Conservation (phyloP, 345 rosid species). For the Salix suchowensis region DNA sequence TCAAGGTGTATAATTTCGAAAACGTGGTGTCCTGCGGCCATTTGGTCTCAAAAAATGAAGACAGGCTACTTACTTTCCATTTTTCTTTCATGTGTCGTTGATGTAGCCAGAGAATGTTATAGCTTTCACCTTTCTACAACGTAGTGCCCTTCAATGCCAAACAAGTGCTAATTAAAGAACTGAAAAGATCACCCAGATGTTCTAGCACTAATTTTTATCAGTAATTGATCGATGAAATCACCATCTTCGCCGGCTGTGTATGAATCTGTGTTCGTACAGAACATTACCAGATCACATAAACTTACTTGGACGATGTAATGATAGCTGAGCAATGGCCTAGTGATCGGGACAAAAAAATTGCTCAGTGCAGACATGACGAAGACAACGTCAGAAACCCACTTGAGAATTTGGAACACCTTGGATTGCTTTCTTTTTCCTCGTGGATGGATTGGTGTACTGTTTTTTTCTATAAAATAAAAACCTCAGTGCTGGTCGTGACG, state of each 20-base stretch:
- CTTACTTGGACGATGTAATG: no score
- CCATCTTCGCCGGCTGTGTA: no score
- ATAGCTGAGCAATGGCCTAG: background rate
- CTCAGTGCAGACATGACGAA: background rate
- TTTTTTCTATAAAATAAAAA: background rate
- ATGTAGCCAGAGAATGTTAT: background rate
- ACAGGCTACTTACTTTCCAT: background rate
- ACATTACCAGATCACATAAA: no score
- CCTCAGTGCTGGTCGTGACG: background rate
- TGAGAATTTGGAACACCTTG: background rate
- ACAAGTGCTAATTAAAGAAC: no score
- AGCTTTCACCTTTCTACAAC: background rate
- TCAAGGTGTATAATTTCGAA: background rate
- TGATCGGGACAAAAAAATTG: background rate
- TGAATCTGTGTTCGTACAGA: no score
- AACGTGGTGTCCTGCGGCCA: background rate
- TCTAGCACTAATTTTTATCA: no score
- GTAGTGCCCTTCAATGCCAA: background rate
- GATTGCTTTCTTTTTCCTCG: background rate
- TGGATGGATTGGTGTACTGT: background rate
- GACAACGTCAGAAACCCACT: background rate
- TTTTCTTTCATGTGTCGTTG: background rate
- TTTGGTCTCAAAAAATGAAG: background rate
- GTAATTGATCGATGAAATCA: no score
- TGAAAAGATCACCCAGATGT: no score